Conservation (phyloP, 495 filamentous ascomycete species). For the Aspergillus panamensis region DNA sequence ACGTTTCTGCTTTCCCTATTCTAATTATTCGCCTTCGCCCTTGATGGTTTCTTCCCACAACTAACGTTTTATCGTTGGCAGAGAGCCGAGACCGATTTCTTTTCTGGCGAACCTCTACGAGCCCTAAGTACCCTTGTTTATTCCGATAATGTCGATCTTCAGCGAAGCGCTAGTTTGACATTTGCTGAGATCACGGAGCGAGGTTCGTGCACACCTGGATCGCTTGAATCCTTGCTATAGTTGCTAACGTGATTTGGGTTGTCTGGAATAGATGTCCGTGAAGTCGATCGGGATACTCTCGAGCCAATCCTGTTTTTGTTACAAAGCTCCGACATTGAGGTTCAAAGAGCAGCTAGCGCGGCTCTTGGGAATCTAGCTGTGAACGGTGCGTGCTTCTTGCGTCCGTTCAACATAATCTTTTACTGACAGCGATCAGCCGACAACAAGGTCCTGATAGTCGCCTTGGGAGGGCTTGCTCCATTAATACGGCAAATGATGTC, state of each 20-base stretch:
- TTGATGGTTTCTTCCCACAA: not conserved
- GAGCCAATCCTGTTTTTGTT: constrained; percentile 94
- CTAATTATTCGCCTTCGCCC: not conserved
- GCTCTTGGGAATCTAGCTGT: constrained; percentile 95
- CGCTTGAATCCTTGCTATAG: not conserved
- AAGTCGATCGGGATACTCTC: constrained; percentile 91
- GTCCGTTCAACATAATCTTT: constrained; percentile 1
- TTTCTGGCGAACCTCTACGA: constrained; percentile 91
- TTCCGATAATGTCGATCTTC: constrained; percentile 97
- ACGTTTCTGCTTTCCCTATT: constrained; percentile 27
- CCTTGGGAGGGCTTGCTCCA: constrained; percentile 82
- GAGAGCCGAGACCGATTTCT: constrained; percentile 96
- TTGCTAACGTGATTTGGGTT: constrained; percentile 14
- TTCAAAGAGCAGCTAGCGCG: constrained; percentile 93
- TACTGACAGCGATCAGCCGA: constrained; percentile 67
- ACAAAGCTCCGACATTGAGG: constrained; percentile 92
- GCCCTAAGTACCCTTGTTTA: constrained; percentile 94
- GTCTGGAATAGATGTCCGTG: constrained; percentile 74
- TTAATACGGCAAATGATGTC: constrained; percentile 99
- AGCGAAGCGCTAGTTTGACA: constrained; percentile 94
- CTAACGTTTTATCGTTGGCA: constrained; percentile 38
- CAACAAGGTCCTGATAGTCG: constrained; percentile 95
- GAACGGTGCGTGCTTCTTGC: constrained; percentile 65
- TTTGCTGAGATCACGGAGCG: constrained; percentile 98
- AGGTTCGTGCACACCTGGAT: constrained; percentile 56